Conservation (phyloP, 2,329 filamentous ascomycete genomes). For the Fusarium napiforme region DNA sequence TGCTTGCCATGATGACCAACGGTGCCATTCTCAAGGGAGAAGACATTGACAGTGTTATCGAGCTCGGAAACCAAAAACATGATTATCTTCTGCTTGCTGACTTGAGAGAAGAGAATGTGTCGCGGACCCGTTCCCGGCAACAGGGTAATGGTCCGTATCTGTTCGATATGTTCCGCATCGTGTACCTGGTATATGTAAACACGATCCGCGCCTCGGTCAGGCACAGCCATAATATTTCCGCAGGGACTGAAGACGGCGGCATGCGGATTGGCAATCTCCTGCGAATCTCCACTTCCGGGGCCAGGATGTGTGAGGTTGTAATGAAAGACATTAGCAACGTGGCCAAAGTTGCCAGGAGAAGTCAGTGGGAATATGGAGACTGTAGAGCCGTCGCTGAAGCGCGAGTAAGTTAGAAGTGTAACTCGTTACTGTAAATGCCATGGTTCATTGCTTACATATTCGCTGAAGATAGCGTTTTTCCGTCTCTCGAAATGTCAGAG, state of each 20-base stretch:
- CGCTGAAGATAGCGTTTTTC: not conserved
- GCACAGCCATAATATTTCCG: not conserved
- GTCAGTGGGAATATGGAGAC: not conserved
- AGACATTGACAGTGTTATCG: not conserved
- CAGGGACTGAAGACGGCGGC: not conserved
- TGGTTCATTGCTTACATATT: not conserved
- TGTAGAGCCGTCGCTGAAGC: not conserved
- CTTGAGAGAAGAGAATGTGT: not conserved
- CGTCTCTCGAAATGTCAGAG: not conserved
- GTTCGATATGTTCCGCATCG: not conserved
- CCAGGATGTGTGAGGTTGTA: not conserved
- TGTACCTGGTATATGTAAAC: not conserved
- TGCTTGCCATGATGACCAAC: accelerated
- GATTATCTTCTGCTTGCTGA: not conserved
- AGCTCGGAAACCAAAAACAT: not conserved
- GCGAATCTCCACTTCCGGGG: not conserved
- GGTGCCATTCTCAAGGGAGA: accelerated
- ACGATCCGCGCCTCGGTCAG: not conserved
- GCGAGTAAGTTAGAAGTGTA: accelerated
- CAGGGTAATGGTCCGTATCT: not conserved
- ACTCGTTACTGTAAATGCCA: accelerated
- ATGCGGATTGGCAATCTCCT: not conserved
- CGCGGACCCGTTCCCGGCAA: not conserved
- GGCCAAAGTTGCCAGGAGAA: not conserved
- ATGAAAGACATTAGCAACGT: not conserved